Conservation (phyloP, 768 basidiomycete species). For the Suillus tomentosus region DNA sequence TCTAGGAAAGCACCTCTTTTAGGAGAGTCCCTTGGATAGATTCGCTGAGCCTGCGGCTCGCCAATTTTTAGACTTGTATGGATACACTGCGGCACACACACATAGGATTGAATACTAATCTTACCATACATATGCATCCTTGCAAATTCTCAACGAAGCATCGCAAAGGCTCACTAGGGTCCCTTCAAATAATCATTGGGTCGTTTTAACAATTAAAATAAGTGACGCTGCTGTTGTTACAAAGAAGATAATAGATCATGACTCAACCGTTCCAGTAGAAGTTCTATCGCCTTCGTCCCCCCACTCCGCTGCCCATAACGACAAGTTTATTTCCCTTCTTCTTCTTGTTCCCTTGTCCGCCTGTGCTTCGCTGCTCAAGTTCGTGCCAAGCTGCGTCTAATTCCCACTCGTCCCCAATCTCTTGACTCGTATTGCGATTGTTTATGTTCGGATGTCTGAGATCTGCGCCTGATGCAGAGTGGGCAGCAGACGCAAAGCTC, state of each 20-base stretch:
- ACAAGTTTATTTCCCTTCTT: constrained; percentile 66
- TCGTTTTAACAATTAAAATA: constrained; percentile 4
- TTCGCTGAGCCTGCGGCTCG: no score
- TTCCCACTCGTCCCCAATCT: constrained; percentile 68
- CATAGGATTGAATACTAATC: no score
- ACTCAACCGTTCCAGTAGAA: neutral
- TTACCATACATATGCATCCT: neutral
- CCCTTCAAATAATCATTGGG: neutral
- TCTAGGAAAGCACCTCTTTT: no score
- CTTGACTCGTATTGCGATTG: constrained; percentile 30
- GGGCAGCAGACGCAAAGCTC: constrained; percentile 81
- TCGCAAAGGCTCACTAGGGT: neutral
- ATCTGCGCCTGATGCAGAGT: constrained; percentile 40
- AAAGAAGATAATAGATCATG: constrained; percentile 10
- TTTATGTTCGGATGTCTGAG: constrained; percentile 45
- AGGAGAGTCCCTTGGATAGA: no score
- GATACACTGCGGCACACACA: no score
- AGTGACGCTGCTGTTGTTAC: constrained; percentile 17
- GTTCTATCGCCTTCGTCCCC: constrained; percentile 48
- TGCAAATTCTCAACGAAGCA: neutral
- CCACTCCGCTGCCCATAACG: constrained; percentile 67
- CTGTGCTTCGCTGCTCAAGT: constrained; percentile 57
- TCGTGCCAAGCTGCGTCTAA: constrained; percentile 82
- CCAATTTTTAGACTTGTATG: no score
- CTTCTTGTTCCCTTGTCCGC: constrained; percentile 51